Evolutionary conservation across 768 basidiomycete species (phyloP), one percentile per base, ranked within the genome.

Genomic region (Tylopilus rubrobrunneus): DNA sequence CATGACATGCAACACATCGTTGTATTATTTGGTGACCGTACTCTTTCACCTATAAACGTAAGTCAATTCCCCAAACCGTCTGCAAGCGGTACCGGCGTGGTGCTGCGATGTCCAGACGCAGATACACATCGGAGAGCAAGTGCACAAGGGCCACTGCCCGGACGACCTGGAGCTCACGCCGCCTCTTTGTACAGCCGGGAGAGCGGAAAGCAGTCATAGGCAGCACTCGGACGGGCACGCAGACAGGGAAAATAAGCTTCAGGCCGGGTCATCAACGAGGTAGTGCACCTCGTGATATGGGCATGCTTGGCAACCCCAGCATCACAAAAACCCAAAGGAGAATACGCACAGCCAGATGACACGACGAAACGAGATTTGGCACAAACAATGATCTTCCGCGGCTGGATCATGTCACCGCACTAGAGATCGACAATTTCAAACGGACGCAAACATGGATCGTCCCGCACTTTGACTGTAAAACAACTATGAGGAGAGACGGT

Each of bases 341-440:
- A 56, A 62, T 41, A 54, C 45, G 52, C 62, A 65, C 65, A 62
- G 65, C 65, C 62, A 44, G 50, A 50, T 47, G 52, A 59, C 52
- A 61, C 48, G 55, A 52, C 42, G 48, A n/a, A 41, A 41, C 40
- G 37, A 45, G 47, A 47, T 34, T 7, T 49, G 36, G 37, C 17
- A 39, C 48, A 48, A 44, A 25, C 25, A 25, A 51, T 25, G 49
- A 45, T 45, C 48, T 49, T 57, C 17, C 8, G 17, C 7, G 27
- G 29, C 21, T 45, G 49, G 46, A 45, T 41, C 59, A 52, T 57
- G 31, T 57, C 46, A 53, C 51, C 23, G 40, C 37, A 45, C 25
- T 49, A 52, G 36, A 46, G 56, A 68, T 57, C 54, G 48, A 53
- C 55, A 29, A 65, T 62, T 58, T 60, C 57, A 57, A 58, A 63